Evolutionary conservation across 192 early-diverging fungal species (phyloP), one percentile per base, ranked within the genome.

Genomic region (Kickxella alabastrina): DNA sequence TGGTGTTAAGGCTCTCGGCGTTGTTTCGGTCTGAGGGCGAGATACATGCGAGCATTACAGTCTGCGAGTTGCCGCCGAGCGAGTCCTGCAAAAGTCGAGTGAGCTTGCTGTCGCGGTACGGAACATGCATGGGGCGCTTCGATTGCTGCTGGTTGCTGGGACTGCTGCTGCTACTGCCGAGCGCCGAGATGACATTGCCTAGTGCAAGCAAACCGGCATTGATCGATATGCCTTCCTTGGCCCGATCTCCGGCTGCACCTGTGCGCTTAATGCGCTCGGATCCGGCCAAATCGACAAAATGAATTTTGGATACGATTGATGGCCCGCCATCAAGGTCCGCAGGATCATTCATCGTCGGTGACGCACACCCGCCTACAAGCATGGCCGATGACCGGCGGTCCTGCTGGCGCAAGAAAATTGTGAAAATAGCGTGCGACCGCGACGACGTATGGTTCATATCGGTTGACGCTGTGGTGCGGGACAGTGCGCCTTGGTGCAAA

Each of bases 211-310:
- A 76, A 0, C 97, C 97, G 26, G 92, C 88, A 56, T 98, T 99
- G 57, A 98, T 99, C 15, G 88, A 90, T 41, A 99, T 99, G 34
- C 97, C 95, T 54, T 99, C 97, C 58, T 89, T 89, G 39, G 85
- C 88, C 29, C 94, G 81, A 42, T 96, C 92, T n/a, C 97, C 94
- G 21, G 84, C 87, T 0, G 93, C 92, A 3, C 92, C 86, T 4
- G 95, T 99, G 21, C 91, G 84, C 69, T 98, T 98, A 6, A 99
- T 75, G 57, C 90, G 70, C 74, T 99, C 97, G 21, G 92, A 94
- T 39, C 97, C 97, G 15, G 97, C 97, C 61, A 99, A 69, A 80
- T 99, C 97, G 9, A 99, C 97, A 81, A 99, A 99, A 57, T 96
- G 91, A 45, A 99, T 93, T 68, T 97, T 99, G 17, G 92, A 93